Percentiles rank a stretch among this genome's conserved stretches.
phyloP scores from a whole-genome alignment of 2,329 filamentous ascomycete species.

The Sporothrix mexicana region DNA sequence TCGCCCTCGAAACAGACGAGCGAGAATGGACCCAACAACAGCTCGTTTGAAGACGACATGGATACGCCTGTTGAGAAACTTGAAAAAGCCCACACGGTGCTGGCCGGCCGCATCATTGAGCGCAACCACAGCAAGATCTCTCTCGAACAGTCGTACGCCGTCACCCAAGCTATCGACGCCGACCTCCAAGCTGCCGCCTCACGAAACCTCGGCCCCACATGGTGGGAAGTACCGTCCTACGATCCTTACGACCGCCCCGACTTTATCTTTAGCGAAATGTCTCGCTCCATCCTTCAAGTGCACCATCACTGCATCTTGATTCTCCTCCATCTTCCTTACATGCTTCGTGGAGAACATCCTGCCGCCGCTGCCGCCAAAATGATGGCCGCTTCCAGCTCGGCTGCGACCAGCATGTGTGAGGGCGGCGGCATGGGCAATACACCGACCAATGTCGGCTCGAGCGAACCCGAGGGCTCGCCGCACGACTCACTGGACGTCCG shows the following conservation, averaged over 20 bases:
- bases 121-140: slow-evolving; percentile 54
- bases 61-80: slow-evolving; percentile 52
- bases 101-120: slow-evolving; percentile 54
- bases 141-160: slow-evolving; percentile 47
- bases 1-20: background rate
- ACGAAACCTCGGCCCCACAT: slow-evolving; percentile 50
- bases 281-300: slow-evolving; percentile 55
- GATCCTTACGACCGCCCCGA: slow-evolving; percentile 38
- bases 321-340: slow-evolving; percentile 61
- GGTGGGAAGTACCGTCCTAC: slow-evolving; percentile 54
- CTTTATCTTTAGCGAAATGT: slow-evolving; percentile 43
- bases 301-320: slow-evolving; percentile 58
- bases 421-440: background rate
- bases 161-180: slow-evolving; percentile 53
- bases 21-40: background rate
- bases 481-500: background rate
- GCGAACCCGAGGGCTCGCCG: background rate
- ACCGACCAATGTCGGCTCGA: background rate
- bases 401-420: background rate
- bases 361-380: slow-evolving; percentile 40
- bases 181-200: slow-evolving; percentile 52
- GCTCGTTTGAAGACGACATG: slow-evolving; percentile 29
- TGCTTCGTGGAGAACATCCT: slow-evolving; percentile 46
- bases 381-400: slow-evolving; percentile 17
- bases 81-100: slow-evolving; percentile 52